Percentiles rank a stretch among this genome's conserved stretches.
These are phyloP conservation scores for Pholiota molesta DNA, from an alignment of 768 basidiomycete genomes.

Conservation along the genomic window DNA sequence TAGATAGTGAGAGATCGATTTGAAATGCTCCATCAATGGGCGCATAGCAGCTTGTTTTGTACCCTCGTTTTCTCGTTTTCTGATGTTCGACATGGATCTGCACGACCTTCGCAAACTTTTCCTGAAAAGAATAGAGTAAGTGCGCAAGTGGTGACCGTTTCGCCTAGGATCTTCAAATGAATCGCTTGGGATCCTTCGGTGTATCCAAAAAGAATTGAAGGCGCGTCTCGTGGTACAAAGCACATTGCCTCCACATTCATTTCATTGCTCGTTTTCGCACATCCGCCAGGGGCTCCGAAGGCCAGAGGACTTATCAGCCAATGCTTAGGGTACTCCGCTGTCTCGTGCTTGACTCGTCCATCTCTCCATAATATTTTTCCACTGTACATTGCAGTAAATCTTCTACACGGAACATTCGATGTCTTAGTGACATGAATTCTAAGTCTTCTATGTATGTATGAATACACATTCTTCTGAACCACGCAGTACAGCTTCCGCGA, in stretches of 20 bases:
- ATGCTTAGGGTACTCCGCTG: not conserved
- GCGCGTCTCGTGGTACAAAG: not conserved
- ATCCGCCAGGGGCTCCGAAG: not conserved
- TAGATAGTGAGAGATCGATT: conserved; percentile 6
- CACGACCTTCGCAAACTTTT: not conserved
- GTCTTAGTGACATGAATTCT: not conserved
- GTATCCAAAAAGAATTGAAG: not conserved
- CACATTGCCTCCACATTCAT: no score
- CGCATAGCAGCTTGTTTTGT: conserved; percentile 3
- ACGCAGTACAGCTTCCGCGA: not conserved
- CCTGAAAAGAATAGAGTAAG: not conserved
- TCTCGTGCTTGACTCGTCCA: not conserved
- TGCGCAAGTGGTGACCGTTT: not conserved
- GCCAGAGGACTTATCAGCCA: not conserved
- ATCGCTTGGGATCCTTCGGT: no score
- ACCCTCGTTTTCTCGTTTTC: not conserved
- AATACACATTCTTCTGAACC: not conserved
- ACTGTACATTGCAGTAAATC: not conserved
- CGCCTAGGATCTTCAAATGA: not conserved
- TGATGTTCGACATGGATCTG: not conserved
- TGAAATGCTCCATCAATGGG: conserved; percentile 7
- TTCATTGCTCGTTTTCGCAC: not conserved
- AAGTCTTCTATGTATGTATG: not conserved
- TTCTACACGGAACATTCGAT: conserved; percentile 1
- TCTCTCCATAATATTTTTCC: not conserved